Evolutionary conservation across 2,329 filamentous ascomycete species (phyloP).

Genomic region (Clarireedia monteithiana): DNA sequence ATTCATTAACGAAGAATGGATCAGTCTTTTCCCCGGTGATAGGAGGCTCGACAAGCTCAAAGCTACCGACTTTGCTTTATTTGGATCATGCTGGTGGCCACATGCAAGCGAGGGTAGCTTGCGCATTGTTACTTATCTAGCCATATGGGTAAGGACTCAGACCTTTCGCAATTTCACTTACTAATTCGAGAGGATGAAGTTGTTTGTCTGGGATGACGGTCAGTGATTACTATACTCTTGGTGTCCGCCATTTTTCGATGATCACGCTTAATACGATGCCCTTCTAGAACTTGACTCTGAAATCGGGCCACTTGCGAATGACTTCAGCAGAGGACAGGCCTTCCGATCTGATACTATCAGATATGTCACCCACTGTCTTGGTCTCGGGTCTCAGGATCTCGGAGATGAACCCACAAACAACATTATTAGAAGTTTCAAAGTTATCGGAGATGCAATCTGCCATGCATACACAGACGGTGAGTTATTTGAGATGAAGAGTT

Average conservation of each 20-base stretch:
- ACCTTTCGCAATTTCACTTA: constrained; percentile 11
- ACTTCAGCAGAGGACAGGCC: neutral
- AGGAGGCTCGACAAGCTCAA: constrained; percentile 16
- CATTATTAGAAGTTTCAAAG: constrained; percentile 18
- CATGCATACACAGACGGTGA: constrained; percentile 13
- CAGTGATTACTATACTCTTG: constrained; percentile 13
- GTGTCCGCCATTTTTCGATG: constrained; percentile 11
- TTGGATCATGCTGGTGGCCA: constrained; percentile 24
- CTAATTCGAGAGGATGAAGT: neutral
- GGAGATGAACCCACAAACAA: constrained; percentile 7
- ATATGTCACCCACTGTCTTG: neutral
- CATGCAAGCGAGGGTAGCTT: constrained; percentile 14
- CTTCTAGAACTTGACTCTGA: constrained; percentile 13
- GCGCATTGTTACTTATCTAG: constrained; percentile 15
- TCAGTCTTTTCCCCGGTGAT: constrained; percentile 7
- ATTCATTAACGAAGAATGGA: neutral
- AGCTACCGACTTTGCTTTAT: constrained; percentile 18
- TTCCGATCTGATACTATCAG: neutral
- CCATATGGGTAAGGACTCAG: constrained; percentile 15
- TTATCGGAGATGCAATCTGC: constrained; percentile 16
- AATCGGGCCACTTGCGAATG: neutral
- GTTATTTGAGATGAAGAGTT: neutral
- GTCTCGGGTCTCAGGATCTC: neutral
- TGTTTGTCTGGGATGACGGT: neutral
- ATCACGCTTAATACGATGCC: constrained; percentile 15